Percentiles rank a stretch among this genome's conserved stretches.
These are phyloP conservation scores for Diaporthe citriasiana DNA, from an alignment of 2,329 filamentous ascomycete species.

Conservation along the genomic window DNA sequence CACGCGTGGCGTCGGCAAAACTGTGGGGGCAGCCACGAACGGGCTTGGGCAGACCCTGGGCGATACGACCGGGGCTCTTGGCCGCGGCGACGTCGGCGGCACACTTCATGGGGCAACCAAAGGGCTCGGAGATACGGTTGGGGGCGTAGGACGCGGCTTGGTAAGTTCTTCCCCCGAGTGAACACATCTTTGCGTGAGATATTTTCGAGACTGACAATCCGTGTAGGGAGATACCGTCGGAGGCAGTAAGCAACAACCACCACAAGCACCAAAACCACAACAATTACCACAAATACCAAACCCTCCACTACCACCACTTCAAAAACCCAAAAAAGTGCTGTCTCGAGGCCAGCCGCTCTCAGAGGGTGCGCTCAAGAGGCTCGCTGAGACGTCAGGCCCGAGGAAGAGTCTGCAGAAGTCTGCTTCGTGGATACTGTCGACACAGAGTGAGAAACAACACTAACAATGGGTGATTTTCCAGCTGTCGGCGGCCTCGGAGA, in stretches of 20 bases:
- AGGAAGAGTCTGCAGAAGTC: slow-evolving; percentile 35
- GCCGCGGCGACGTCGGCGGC: slow-evolving; percentile 38
- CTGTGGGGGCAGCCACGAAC: slow-evolving; percentile 35
- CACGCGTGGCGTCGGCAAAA: slow-evolving; percentile 37
- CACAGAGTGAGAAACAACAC: slow-evolving; percentile 33
- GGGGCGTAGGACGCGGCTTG: slow-evolving; percentile 40
- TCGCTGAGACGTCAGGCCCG: slow-evolving; percentile 30
- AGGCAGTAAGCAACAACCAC: slow-evolving; percentile 38
- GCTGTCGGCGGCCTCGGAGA: slow-evolving; percentile 41
- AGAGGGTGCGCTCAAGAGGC: slow-evolving; percentile 25
- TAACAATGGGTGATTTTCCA: slow-evolving; percentile 25
- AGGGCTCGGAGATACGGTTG: slow-evolving; percentile 39
- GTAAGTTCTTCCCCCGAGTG: not conserved
- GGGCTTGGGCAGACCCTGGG: slow-evolving; percentile 37
- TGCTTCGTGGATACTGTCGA: slow-evolving; percentile 36
- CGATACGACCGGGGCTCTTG: slow-evolving; percentile 40
- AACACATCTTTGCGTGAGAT: accelerated
- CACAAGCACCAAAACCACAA: not conserved
- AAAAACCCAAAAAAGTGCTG: slow-evolving; percentile 31
- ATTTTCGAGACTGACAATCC: not conserved
- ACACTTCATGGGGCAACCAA: slow-evolving; percentile 35
- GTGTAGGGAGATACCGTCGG: slow-evolving; percentile 40
- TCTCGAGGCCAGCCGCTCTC: slow-evolving; percentile 38
- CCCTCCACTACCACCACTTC: slow-evolving; percentile 1
- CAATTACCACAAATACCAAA: not conserved